Percentiles rank a stretch among this genome's conserved stretches.
phyloP scores from a whole-genome alignment of 768 basidiomycete species.

The Leucosporidium yakuticum region DNA sequence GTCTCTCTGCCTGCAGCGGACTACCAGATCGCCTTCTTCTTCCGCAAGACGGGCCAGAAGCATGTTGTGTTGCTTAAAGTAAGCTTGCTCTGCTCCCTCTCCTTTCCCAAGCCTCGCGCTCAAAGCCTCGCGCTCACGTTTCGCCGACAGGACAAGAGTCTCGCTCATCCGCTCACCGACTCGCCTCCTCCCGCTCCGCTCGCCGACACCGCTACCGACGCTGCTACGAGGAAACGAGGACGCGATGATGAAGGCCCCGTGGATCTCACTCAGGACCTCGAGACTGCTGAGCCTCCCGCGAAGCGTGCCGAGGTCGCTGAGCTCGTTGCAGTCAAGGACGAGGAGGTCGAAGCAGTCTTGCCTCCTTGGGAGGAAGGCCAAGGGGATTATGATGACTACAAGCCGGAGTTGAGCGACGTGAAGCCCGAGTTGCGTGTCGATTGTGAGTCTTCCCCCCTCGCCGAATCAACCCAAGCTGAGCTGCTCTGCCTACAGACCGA shows the following conservation, averaged over 20 bases:
- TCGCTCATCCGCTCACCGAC: background rate
- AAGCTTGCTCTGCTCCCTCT: background rate
- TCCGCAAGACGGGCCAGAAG: slow-evolving; percentile 31
- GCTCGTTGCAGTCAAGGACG: slow-evolving; percentile 17
- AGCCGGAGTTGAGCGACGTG: slow-evolving; percentile 13
- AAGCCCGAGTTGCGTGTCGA: slow-evolving; percentile 25
- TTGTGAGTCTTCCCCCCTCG: slow-evolving; percentile 10
- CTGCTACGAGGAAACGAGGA: background rate
- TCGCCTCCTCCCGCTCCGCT: background rate
- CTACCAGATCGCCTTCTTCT: slow-evolving; percentile 39
- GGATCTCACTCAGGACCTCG: background rate
- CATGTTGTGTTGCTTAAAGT: slow-evolving; percentile 39
- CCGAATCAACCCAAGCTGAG: background rate
- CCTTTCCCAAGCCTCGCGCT: background rate
- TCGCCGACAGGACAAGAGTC: slow-evolving; percentile 22
- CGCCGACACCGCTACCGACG: background rate
- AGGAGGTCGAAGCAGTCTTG: slow-evolving; percentile 16
- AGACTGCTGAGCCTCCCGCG: background rate
- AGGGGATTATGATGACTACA: background rate
- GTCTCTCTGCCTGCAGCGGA: slow-evolving; percentile 14
- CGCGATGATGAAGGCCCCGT: background rate
- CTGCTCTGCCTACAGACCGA: slow-evolving; percentile 7
- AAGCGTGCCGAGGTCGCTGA: background rate
- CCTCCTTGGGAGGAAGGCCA: background rate
- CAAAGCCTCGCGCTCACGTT: background rate